Conservation (phyloP, 768 basidiomycete species). For the Suillus fuscotomentosus region DNA sequence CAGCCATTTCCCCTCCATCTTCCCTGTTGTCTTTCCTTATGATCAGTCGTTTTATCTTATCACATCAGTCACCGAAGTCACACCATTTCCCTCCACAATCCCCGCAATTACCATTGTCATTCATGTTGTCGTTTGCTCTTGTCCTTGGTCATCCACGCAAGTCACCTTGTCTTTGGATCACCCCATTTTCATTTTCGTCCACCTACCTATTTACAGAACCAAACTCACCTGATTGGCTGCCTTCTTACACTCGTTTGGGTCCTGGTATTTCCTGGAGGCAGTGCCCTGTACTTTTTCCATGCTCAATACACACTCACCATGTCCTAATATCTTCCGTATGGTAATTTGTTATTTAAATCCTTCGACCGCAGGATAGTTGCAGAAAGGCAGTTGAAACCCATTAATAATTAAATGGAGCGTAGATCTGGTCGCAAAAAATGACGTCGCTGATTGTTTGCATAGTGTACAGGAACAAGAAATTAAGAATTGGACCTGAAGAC, state of each 20-base stretch:
- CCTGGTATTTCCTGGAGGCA: conserved; percentile 23
- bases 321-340: conserved; percentile 36
- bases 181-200: conserved; percentile 8
- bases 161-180: conserved; percentile 12
- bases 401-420: neutral
- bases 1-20: neutral
- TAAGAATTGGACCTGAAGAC: neutral
- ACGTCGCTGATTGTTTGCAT: neutral
- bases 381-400: conserved; percentile 13
- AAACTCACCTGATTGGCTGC: conserved; percentile 24
- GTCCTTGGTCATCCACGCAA: conserved; percentile 23
- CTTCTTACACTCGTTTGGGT: conserved; percentile 28
- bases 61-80: conserved; percentile 22
- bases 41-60: conserved; percentile 25
- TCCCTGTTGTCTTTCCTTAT: conserved; percentile 12
- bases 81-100: conserved; percentile 16
- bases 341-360: conserved; percentile 30
- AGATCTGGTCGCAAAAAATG: neutral
- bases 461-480: neutral
- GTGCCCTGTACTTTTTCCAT: conserved; percentile 32
- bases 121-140: conserved; percentile 24
- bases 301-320: conserved; percentile 34
- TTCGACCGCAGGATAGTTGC: conserved; percentile 3
- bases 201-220: conserved; percentile 15
- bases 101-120: conserved; percentile 14